A percentile compares a stretch with the other conserved stretches of the same genome.
Evolutionary conservation across 352 stramenopile species (phyloP).

Genomic region (Phytophthora colocasiae): DNA sequence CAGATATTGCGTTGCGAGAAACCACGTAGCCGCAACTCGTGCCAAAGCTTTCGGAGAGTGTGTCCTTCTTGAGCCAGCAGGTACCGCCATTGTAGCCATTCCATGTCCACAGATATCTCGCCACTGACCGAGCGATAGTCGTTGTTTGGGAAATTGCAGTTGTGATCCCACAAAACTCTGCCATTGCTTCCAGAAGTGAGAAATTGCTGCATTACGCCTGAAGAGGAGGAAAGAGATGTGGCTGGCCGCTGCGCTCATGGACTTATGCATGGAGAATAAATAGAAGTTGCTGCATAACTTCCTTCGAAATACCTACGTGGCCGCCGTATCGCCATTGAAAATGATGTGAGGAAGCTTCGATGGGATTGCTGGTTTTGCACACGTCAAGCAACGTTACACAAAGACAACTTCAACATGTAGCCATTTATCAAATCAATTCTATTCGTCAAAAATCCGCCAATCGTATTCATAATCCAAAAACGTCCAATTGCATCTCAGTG

Average conservation of each 20-base stretch:
- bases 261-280: neutral
- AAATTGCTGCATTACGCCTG: neutral
- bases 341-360: slow-evolving; percentile 22
- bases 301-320: neutral
- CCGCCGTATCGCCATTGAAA: slow-evolving; percentile 9
- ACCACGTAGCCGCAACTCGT: slow-evolving; percentile 39
- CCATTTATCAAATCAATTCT: slow-evolving; percentile 2
- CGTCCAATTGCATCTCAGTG: slow-evolving; percentile 10
- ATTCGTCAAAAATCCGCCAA: slow-evolving; percentile 9
- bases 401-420: slow-evolving; percentile 14
- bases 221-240: neutral
- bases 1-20: slow-evolving; percentile 12
- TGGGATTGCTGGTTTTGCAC: neutral
- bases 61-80: slow-evolving; percentile 40
- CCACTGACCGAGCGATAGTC: slow-evolving; percentile 21
- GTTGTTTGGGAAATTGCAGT: slow-evolving; percentile 34
- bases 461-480: neutral
- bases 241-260: too few species aligned
- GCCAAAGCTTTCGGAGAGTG: slow-evolving; percentile 15
- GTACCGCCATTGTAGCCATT: slow-evolving; percentile 40
- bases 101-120: slow-evolving; percentile 42
- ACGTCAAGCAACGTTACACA: neutral
- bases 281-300: slow-evolving; percentile 1
- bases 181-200: slow-evolving; percentile 6
- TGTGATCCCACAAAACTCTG: slow-evolving; percentile 34